A percentile compares a stretch with the other conserved stretches of the same genome.
Evolutionary conservation across 805 yeast genomes (phyloP).

Genomic region (Starmerella cellae): DNA sequence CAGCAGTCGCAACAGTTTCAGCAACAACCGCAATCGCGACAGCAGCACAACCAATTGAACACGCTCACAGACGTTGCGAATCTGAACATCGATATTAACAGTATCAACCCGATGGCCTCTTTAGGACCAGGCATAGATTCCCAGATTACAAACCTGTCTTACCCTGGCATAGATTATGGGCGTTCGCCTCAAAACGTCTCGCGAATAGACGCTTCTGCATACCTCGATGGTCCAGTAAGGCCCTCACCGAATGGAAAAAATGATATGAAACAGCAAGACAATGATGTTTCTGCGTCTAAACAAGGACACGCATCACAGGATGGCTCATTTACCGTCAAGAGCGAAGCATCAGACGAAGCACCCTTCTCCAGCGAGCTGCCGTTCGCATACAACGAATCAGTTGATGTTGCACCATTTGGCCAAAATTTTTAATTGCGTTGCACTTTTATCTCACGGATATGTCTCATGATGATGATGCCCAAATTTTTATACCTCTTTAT

Average conservation of each 20-base stretch:
- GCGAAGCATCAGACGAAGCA: background rate
- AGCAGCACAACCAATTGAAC: conserved; percentile 2
- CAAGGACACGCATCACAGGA: background rate
- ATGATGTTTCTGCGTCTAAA: background rate
- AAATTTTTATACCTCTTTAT: background rate
- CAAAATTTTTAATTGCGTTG: conserved; percentile 1
- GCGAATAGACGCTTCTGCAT: background rate
- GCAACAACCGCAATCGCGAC: conserved; percentile 11
- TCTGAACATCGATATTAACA: background rate
- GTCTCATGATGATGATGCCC: background rate
- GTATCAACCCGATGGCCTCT: background rate
- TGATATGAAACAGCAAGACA: background rate
- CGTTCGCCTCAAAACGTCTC: background rate
- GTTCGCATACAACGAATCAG: conserved; percentile 1
- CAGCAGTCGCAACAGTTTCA: conserved; percentile 14
- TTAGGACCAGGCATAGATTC: background rate
- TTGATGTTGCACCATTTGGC: conserved; percentile 3
- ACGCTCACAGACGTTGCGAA: background rate
- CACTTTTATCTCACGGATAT: too few relatives aligned
- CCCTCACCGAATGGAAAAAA: too few relatives aligned
- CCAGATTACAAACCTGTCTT: background rate
- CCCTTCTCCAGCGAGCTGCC: background rate
- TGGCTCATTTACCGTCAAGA: background rate
- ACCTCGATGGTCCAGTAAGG: background rate
- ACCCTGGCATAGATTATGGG: background rate